Evolutionary conservation across 768 basidiomycete genomes (phyloP).

Genomic region (Phlebiopsis gigantea): DNA sequence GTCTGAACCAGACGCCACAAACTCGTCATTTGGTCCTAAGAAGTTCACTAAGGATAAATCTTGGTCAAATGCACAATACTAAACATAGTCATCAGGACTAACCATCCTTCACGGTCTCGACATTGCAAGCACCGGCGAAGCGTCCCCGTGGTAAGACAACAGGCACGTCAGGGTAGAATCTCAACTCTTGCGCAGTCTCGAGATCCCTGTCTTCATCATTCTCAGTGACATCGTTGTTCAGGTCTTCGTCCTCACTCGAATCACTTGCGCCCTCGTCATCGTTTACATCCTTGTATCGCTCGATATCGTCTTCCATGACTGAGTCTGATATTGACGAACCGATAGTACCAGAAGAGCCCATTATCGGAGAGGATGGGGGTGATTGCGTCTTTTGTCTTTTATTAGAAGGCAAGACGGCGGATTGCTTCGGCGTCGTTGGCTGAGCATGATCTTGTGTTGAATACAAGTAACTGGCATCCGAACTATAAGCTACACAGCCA

Average conservation of each 20-base stretch:
- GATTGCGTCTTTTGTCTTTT: not conserved
- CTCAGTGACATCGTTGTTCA: conserved; percentile 25
- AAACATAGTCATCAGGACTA: conserved; percentile 19
- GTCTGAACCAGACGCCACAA: conserved; percentile 78
- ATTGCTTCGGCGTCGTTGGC: conserved; percentile 13
- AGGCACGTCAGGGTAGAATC: conserved; percentile 35
- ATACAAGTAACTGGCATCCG: conserved; percentile 68
- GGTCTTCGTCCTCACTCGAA: conserved; percentile 23
- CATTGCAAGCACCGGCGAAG: conserved; percentile 69
- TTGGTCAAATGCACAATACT: not conserved
- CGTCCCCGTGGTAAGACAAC: conserved; percentile 57
- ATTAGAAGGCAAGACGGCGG: conserved; percentile 16
- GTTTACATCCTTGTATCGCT: conserved; percentile 21
- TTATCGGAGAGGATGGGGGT: not conserved
- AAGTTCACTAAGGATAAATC: conserved; percentile 60
- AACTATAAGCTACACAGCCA: conserved; percentile 55
- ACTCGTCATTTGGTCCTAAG: conserved; percentile 73
- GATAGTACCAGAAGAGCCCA: not conserved
- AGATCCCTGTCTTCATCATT: conserved; percentile 23
- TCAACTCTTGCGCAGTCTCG: conserved; percentile 13
- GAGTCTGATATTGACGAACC: conserved; percentile 5
- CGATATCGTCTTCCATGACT: conserved; percentile 23
- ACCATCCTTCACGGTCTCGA: conserved; percentile 88
- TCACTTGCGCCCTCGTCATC: conserved; percentile 16
- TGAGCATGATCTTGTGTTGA: conserved; percentile 62